Percentiles rank a stretch among this genome's conserved stretches.
These are phyloP conservation scores for Helianthus tuberosus DNA, from an alignment of 129 eudicot genomes.

Conservation along the genomic window DNA sequence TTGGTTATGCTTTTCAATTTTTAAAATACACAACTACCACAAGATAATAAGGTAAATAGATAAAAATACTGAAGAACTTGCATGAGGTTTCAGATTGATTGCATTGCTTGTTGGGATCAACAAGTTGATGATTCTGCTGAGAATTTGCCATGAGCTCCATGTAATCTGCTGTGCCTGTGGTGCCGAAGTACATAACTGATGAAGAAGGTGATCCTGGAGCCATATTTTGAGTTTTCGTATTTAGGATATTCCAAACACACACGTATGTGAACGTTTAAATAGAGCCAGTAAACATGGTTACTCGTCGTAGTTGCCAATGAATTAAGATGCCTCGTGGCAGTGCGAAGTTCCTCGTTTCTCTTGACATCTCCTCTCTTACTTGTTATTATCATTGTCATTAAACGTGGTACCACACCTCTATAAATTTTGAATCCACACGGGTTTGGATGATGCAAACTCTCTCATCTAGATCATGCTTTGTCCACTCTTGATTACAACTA, in stretches of 20 bases:
- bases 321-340: background rate
- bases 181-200: background rate
- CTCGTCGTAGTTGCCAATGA: background rate
- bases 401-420: background rate
- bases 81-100: constrained; percentile 3
- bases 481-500: background rate
- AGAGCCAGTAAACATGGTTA: constrained; percentile 12
- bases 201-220: constrained; percentile 18
- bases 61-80: constrained; percentile 14
- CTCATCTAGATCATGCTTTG: constrained; percentile 4
- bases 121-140: constrained; percentile 2
- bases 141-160: constrained; percentile 19
- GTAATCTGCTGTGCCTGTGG: background rate
- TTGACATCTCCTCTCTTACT: background rate
- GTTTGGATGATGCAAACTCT: constrained; percentile 21
- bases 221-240: constrained; percentile 21
- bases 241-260: background rate
- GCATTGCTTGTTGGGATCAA: constrained; percentile 12
- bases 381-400: background rate
- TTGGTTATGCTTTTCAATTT: background rate
- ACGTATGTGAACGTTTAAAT: background rate
- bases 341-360: background rate
- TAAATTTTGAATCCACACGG: background rate
- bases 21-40: background rate
- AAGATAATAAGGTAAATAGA: background rate